Evolutionary conservation across 176 grass and related monocot genomes (phyloP).

Genomic region (Luzula sylvatica): DNA sequence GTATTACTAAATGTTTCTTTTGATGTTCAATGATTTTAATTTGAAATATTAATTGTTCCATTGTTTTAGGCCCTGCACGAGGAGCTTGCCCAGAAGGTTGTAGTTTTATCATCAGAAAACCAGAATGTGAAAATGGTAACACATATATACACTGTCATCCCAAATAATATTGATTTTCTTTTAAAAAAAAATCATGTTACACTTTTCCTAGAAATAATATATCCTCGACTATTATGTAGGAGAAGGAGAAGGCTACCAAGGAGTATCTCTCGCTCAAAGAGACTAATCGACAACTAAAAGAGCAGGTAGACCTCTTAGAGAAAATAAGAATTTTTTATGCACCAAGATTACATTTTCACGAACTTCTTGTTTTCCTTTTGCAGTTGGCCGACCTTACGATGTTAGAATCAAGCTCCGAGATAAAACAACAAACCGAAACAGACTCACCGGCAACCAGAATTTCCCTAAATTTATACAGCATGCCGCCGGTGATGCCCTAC

Average conservation of each 20-base stretch:
- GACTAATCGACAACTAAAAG: conserved; percentile 61
- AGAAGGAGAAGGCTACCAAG: conserved; percentile 62
- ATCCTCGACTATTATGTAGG: conserved; percentile 24
- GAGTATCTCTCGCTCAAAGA: conserved; percentile 65
- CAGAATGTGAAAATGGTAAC: conserved; percentile 75
- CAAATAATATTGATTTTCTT: not conserved
- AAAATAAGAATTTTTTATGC: too few species aligned
- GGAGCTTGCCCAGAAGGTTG: conserved; percentile 50
- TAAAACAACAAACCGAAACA: not conserved
- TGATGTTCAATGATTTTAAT: too few species aligned
- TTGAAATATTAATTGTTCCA: not conserved
- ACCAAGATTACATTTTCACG: conserved; percentile 4
- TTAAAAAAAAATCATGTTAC: not conserved
- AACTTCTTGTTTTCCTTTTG: not conserved
- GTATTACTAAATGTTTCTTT: too few species aligned
- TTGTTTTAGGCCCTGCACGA: conserved; percentile 52
- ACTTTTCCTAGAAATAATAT: not conserved
- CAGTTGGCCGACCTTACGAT: conserved; percentile 2
- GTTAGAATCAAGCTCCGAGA: not conserved
- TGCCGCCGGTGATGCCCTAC: conserved; percentile 22
- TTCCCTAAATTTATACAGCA: conserved; percentile 16
- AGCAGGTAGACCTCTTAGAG: conserved; percentile 39
- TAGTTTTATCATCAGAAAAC: conserved; percentile 58
- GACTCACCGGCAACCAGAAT: conserved; percentile 1
- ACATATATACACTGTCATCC: too few species aligned